Base-by-base conservation (phyloP, 805 yeast species). In the Zygoascus ofunaensis region DNA sequence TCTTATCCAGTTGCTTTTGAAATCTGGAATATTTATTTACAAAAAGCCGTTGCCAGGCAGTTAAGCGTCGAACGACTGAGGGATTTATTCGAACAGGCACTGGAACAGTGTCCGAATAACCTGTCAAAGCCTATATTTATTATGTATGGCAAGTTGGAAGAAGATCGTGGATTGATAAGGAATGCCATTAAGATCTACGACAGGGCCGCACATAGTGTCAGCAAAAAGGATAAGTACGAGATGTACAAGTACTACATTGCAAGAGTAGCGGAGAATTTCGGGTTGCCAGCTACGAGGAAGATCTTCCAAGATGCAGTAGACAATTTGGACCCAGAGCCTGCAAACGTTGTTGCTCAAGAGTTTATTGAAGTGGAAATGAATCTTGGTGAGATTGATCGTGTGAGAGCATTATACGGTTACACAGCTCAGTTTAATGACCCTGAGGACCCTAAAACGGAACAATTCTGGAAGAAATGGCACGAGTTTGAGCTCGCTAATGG, bases 401-500 rank as follows among this genome's bases (percentile, higher is more conserved):
- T 78, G 0, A 70, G 95, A 42, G 77, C 74, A 8, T 59, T 90
- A 4, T 72, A 73, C 49, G 71, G 67, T 44, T 81, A 73, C 56
- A 79, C 79, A 7, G 68, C 75, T 2, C 70, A 72, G 43, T 57
- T 63, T 46, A 55, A 62, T 19, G 61, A 65, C 41, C 71, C 68
- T 8, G 45, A 57, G 19, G 51, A 58, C 22, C 18, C 43, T 4
- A 20, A 24, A 5, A 59, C 46, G 4, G 32, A 43, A 2, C 47
- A 43, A 1, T 56, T 78, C 26, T 87, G 95, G 94, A 63, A 63
- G 1, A 60, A 62, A 23, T 89, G 95, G 94, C 79, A 79, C 43
- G 57, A 66, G 8, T 86, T 87, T 59, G 97, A 89, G 57, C 58
- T 83, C 28, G 68, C 73, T 12, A 52, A 75, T 58, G 97, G 97